These are phyloP conservation scores for Yarrowia sp. DNA, from an alignment of 805 yeast genomes.

Conservation along the genomic window DNA sequence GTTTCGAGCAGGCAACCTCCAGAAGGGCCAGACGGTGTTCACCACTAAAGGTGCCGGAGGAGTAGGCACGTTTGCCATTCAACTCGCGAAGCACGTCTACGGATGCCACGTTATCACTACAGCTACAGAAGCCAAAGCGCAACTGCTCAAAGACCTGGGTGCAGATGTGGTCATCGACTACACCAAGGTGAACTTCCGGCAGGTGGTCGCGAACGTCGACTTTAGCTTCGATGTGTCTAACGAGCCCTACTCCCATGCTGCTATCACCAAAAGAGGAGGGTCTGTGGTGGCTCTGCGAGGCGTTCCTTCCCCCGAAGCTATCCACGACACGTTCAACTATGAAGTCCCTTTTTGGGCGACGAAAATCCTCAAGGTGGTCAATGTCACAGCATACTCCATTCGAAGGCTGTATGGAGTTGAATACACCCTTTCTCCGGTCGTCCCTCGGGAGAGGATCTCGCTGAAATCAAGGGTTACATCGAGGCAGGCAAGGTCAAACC, in stretches of 20 bases:
- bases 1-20: constrained; percentile 55
- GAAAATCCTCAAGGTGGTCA: neutral
- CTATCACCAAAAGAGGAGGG: neutral
- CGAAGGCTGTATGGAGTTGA: neutral
- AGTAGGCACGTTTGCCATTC: constrained; percentile 58
- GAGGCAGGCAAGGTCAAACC: neutral
- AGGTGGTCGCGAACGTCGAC: neutral
- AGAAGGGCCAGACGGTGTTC: constrained; percentile 11
- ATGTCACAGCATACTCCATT: neutral
- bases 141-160: constrained; percentile 50
- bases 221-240: constrained; percentile 7
- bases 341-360: neutral
- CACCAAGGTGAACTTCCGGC: constrained; percentile 33
- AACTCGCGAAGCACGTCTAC: constrained; percentile 49
- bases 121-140: constrained; percentile 49
- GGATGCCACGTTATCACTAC: constrained; percentile 52
- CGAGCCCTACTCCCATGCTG: neutral
- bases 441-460: neutral
- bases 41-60: constrained; percentile 54
- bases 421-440: neutral
- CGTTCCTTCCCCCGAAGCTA: neutral
- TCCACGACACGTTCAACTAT: constrained; percentile 4
- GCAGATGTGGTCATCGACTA: constrained; percentile 63
- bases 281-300: constrained; percentile 1
- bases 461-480: neutral